A percentile compares a stretch with the other conserved stretches of the same genome.
These are phyloP conservation scores for Orobanche coerulescens DNA, from an alignment of 257 asterid species.

Conservation along the genomic window DNA sequence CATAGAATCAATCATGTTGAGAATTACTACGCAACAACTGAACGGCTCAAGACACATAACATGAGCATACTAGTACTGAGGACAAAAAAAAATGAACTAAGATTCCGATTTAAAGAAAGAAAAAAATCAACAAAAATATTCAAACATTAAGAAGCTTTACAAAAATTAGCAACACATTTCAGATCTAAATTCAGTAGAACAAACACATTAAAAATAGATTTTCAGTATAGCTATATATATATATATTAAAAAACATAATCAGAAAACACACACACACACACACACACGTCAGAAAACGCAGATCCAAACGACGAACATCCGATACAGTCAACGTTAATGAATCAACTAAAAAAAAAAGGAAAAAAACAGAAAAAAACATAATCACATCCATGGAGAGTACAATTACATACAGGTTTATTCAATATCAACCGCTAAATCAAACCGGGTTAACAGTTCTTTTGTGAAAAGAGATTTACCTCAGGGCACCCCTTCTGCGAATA, in stretches of 20 bases:
- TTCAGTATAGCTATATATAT: too few relatives aligned
- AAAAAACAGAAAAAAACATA: not conserved
- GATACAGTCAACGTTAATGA: not conserved
- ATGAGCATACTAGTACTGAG: not conserved
- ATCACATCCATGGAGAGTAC: not conserved
- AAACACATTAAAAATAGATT: too few relatives aligned
- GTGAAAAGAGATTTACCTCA: not conserved
- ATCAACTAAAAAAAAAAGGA: not conserved
- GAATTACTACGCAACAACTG: not conserved
- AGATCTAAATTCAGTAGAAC: too few relatives aligned
- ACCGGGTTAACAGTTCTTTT: not conserved
- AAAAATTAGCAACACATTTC: not conserved
- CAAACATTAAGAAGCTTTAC: not conserved
- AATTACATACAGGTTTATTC: not conserved
- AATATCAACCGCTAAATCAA: not conserved
- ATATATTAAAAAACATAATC: too few relatives aligned
- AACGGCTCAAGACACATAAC: not conserved
- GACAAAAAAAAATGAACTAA: not conserved
- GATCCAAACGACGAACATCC: not conserved
- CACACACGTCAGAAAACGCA: not conserved
- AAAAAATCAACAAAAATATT: not conserved
- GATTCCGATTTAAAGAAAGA: not conserved
- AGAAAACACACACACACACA: too few relatives aligned
- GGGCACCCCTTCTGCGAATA: constrained; percentile 3
- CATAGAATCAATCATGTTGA: not conserved